phyloP scores from a whole-genome alignment of 75 land plant genomes.

The Cunninghamia lanceolata region DNA sequence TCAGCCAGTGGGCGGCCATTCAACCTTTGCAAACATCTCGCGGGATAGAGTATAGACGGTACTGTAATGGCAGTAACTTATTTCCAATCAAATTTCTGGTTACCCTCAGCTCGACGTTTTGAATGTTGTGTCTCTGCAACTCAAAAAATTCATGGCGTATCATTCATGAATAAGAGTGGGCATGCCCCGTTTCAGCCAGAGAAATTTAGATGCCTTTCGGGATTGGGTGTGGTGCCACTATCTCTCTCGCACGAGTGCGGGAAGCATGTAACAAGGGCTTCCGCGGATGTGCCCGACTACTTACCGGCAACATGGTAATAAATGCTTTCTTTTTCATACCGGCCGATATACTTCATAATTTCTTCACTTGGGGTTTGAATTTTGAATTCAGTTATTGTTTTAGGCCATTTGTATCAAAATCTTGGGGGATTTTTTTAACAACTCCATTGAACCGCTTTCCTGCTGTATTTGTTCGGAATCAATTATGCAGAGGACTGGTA shows the following conservation, averaged over 20 bases:
- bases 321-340: background rate
- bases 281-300: constrained; percentile 9
- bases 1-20: background rate
- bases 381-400: background rate
- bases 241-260: background rate
- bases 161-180: background rate
- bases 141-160: background rate
- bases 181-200: background rate
- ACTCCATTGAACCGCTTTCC: background rate
- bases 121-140: background rate
- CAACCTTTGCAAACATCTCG: background rate
- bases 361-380: background rate
- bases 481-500: background rate
- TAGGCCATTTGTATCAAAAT: background rate
- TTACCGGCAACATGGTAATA: constrained; percentile 7
- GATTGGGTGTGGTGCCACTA: background rate
- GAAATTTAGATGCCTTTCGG: background rate
- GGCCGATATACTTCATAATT: background rate
- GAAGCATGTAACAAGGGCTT: constrained; percentile 4
- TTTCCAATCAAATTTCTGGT: background rate
- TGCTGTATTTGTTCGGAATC: background rate
- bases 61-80: background rate
- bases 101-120: background rate
- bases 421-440: background rate
- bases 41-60: background rate